Evolutionary conservation across 768 basidiomycete species (phyloP), one percentile per base, ranked within the genome.

Genomic region (Lentinula boryana): DNA sequence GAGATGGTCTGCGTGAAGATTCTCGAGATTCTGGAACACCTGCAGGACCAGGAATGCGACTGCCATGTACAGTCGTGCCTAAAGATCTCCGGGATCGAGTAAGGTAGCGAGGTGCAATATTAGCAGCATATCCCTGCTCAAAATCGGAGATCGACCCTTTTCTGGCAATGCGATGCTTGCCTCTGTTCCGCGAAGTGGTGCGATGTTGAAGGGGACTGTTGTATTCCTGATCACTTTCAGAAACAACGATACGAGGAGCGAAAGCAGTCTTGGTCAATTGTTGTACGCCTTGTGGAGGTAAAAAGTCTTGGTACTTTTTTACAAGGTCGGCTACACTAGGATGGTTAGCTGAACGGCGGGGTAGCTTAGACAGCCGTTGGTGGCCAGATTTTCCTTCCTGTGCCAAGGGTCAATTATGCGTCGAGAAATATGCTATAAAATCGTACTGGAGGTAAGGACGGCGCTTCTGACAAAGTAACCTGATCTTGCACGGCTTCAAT

Each of bases 41-140:
- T 32, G 80, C 74, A 8, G 83, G 84, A 1, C 76, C 87, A 8
- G 84, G 78, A 46, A 87, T 82, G 40, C 86, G 83, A 65, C 75
- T 80, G 21, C 67, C 66, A 49, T 65, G 68, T 6, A 63, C 59
- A 44, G 72, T 68, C 55, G 73, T 71, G 41, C 75, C 72, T 7
- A 77, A 60, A 4, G 80, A 69, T 57, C 84, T 79, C 49, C 84
- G 79, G 35, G 77, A 69, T 63, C 80, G 81, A 9, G 83, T 84
- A 23, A 88, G 75, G 65, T 91, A 87, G 64, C 83, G 80, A 2
- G 93, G 88, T 1, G 92, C 93, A 61, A 94, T 86, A 68, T 95
- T 95, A n/a, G 88, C 91, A 3, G 94, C 93, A 73, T 95, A 96
- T 51, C 94, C 86, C 60, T 89, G 85, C 73, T 96, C 95, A 58